Conservation (phyloP, 2,329 filamentous ascomycete genomes). For the Magnaporthales sp. region DNA sequence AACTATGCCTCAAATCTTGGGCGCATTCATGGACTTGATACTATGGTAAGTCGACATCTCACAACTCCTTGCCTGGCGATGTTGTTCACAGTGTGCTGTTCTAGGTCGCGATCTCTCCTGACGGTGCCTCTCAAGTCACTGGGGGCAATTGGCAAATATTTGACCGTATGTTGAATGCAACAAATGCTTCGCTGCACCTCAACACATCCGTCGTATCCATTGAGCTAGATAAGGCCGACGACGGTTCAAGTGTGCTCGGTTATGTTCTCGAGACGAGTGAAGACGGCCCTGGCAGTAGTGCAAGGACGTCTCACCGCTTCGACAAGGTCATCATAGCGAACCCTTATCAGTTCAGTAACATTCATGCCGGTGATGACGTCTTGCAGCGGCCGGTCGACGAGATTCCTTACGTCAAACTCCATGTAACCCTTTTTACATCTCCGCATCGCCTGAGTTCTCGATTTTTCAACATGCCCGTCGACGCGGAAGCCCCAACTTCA, state of each 20-base stretch:
- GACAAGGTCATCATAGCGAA: slow-evolving; percentile 77
- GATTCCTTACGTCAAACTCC: slow-evolving; percentile 78
- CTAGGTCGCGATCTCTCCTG: slow-evolving; percentile 75
- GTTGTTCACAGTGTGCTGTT: background rate
- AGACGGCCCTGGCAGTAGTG: background rate
- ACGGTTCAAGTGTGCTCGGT: slow-evolving; percentile 21
- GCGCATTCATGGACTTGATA: slow-evolving; percentile 80
- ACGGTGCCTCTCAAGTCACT: slow-evolving; percentile 68
- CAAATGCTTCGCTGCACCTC: slow-evolving; percentile 50
- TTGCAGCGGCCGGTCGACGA: slow-evolving; percentile 62
- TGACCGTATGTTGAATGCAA: slow-evolving; percentile 62
- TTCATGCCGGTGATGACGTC: slow-evolving; percentile 55
- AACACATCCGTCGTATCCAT: slow-evolving; percentile 63
- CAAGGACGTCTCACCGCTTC: slow-evolving; percentile 34
- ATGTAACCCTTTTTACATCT: slow-evolving; percentile 85
- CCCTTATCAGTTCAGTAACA: slow-evolving; percentile 72
- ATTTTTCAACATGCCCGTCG: slow-evolving; percentile 61
- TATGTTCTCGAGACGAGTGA: slow-evolving; percentile 35
- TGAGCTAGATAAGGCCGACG: slow-evolving; percentile 25
- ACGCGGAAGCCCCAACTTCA: slow-evolving; percentile 55
- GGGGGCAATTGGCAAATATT: slow-evolving; percentile 97
- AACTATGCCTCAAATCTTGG: slow-evolving; percentile 89
- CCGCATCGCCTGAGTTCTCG: slow-evolving; percentile 59
- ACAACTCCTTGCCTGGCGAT: background rate
- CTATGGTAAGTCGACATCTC: slow-evolving; percentile 48